Percentiles rank a stretch among this genome's conserved stretches.
Evolutionary conservation across 1,139 yeast genomes (phyloP).

Genomic region (Tardiomyces depauwii): DNA sequence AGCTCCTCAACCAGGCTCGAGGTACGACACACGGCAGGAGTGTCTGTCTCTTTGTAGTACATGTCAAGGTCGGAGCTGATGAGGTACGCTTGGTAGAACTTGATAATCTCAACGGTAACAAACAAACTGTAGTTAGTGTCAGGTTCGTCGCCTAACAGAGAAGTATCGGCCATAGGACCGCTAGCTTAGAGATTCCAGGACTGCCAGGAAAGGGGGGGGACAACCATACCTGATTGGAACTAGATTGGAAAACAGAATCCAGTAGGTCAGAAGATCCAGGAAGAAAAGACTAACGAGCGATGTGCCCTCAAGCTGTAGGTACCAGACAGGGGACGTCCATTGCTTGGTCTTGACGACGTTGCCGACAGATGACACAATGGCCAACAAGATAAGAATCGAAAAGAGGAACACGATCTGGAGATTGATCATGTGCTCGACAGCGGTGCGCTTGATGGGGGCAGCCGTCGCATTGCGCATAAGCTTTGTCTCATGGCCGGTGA

Average conservation of each 20-base stretch:
- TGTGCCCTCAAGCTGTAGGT: slow-evolving; percentile 60
- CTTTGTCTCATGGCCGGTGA: slow-evolving; percentile 97
- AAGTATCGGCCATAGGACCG: not conserved
- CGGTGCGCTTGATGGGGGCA: slow-evolving; percentile 93
- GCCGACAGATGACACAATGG: slow-evolving; percentile 78
- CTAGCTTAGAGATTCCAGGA: too few species aligned
- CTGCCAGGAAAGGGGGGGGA: too few species aligned
- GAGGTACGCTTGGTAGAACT: slow-evolving; percentile 89
- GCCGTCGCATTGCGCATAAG: slow-evolving; percentile 98
- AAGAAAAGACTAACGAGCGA: slow-evolving; percentile 65
- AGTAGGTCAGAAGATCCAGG: slow-evolving; percentile 77
- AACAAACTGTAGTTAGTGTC: slow-evolving; percentile 35
- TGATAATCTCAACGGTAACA: slow-evolving; percentile 91
- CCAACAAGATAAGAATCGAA: slow-evolving; percentile 59
- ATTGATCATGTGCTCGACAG: slow-evolving; percentile 92
- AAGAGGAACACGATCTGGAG: slow-evolving; percentile 84
- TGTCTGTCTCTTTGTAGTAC: slow-evolving; percentile 78
- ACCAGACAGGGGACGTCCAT: slow-evolving; percentile 42
- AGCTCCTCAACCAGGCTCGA: slow-evolving; percentile 92
- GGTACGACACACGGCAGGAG: slow-evolving; percentile 91
- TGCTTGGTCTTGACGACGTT: slow-evolving; percentile 65
- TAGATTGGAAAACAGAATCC: slow-evolving; percentile 91
- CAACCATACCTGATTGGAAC: slow-evolving; percentile 67
- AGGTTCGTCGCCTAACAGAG: not conserved
- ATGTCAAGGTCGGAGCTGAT: slow-evolving; percentile 90